phyloP scores from a whole-genome alignment of 306 rosid genomes.

The Lathyrus oleraceus region DNA sequence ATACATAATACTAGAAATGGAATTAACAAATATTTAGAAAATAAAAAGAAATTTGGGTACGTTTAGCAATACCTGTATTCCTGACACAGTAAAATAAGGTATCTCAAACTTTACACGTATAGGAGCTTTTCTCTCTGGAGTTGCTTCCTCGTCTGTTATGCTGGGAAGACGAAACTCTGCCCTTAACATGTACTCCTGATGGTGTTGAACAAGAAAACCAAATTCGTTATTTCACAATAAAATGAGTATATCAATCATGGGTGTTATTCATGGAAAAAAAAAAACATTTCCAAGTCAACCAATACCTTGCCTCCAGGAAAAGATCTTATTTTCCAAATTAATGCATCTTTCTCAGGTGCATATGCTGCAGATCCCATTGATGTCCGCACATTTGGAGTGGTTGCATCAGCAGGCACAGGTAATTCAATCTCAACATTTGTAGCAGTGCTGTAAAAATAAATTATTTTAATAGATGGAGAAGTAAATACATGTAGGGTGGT shows the following conservation, averaged over 20 bases:
- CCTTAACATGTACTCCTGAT: constrained; percentile 91
- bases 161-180: constrained; percentile 96
- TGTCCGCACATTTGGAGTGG: constrained; percentile 87
- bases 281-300: constrained; percentile 34
- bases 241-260: constrained; percentile 8
- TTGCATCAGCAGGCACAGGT: constrained; percentile 92
- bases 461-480: constrained; percentile 37
- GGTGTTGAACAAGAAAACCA: constrained; percentile 34
- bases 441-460: constrained; percentile 74
- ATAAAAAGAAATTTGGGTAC: neutral
- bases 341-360: constrained; percentile 96
- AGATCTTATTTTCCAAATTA: constrained; percentile 94
- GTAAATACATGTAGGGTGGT: constrained; percentile 17
- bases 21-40: constrained; percentile 5
- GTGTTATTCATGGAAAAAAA: neutral
- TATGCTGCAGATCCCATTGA: constrained; percentile 98
- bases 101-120: constrained; percentile 96
- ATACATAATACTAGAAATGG: constrained; percentile 22
- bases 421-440: constrained; percentile 95
- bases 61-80: constrained; percentile 74
- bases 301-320: constrained; percentile 99
- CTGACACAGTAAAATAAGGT: constrained; percentile 97
- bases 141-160: constrained; percentile 79
- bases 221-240: constrained; percentile 3
- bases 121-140: constrained; percentile 96